These are phyloP conservation scores for Thecaphora frezii DNA, from an alignment of 1,284 basidiomycete species.

Conservation along the genomic window DNA sequence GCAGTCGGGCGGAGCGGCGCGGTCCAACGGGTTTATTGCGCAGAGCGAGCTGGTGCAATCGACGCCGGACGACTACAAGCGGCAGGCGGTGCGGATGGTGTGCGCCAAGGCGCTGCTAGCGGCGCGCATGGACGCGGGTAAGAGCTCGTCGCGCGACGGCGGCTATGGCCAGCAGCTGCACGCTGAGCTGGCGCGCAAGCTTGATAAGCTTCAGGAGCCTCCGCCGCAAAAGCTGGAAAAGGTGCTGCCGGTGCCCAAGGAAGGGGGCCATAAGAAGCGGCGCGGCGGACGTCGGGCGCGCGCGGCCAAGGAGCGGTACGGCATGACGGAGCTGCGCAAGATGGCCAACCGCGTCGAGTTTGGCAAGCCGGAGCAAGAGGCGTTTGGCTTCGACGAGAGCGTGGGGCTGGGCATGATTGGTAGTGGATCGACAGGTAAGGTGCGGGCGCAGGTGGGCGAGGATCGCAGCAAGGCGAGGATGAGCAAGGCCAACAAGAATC, in stretches of 20 bases:
- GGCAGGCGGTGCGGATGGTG: constrained; percentile 88
- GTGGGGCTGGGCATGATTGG: constrained; percentile 93
- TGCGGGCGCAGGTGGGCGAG: constrained; percentile 82
- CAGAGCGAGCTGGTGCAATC: constrained; percentile 84
- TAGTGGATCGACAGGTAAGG: constrained; percentile 77
- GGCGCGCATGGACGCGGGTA: constrained; percentile 89
- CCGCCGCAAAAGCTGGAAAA: constrained; percentile 92
- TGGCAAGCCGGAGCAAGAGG: constrained; percentile 92
- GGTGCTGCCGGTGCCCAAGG: constrained; percentile 91
- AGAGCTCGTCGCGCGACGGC: constrained; percentile 71
- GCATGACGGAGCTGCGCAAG: constrained; percentile 93
- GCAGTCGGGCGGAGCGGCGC: constrained; percentile 64
- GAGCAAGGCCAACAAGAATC: constrained; percentile 90
- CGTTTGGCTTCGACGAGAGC: constrained; percentile 92
- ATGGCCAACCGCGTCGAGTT: constrained; percentile 95
- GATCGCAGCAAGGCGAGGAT: constrained; percentile 89
- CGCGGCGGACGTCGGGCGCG: constrained; percentile 92
- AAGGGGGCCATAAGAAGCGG: constrained; percentile 80
- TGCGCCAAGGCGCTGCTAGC: constrained; percentile 88
- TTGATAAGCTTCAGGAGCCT: constrained; percentile 89
- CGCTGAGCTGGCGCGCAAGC: constrained; percentile 84
- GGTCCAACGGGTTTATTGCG: constrained; percentile 96
- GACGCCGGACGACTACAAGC: constrained; percentile 85
- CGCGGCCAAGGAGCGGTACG: constrained; percentile 94
- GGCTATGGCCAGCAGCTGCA: constrained; percentile 76